Percentiles rank a stretch among this genome's conserved stretches.
Evolutionary conservation across 2,329 filamentous ascomycete species (phyloP).

Genomic region (Emergomyces pasteurianus): DNA sequence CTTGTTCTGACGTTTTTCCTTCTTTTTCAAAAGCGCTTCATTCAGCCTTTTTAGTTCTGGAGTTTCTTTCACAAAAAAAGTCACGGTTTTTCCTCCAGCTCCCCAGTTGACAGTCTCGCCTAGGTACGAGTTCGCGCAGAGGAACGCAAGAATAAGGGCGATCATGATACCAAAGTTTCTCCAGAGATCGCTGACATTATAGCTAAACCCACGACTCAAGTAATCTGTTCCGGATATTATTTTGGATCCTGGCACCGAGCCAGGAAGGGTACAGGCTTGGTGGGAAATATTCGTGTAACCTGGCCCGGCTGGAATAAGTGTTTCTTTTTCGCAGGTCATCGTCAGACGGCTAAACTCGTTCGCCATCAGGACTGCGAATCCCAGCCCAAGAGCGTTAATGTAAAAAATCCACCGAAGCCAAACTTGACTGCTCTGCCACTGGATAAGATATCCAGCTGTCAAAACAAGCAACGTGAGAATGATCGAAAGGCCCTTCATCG

Average conservation of each 20-base stretch:
- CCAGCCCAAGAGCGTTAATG: constrained; percentile 65
- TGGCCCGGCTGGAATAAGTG: constrained; percentile 32
- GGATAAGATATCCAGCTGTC: constrained; percentile 35
- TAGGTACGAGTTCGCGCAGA: constrained; percentile 25
- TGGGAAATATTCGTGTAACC: constrained; percentile 29
- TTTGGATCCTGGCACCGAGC: constrained; percentile 42
- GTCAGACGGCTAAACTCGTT: constrained; percentile 65
- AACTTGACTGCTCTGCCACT: constrained; percentile 39
- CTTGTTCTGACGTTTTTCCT: constrained; percentile 23
- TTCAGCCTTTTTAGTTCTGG: constrained; percentile 28
- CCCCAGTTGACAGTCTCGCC: constrained; percentile 29
- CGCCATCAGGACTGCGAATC: constrained; percentile 67
- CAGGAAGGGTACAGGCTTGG: constrained; percentile 53
- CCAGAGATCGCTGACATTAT: constrained; percentile 51
- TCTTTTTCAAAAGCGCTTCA: constrained; percentile 29
- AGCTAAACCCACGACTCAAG: constrained; percentile 43
- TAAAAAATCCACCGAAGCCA: constrained; percentile 82
- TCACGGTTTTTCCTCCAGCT: constrained; percentile 31
- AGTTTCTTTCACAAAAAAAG: constrained; percentile 27
- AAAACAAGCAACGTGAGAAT: constrained; percentile 55
- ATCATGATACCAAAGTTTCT: constrained; percentile 58
- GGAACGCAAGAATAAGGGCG: constrained; percentile 53
- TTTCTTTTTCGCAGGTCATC: constrained; percentile 39
- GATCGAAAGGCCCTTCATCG: constrained; percentile 68
- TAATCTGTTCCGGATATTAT: constrained; percentile 49